Conservation (phyloP, 1,139 yeast genomes). For the Hyphopichia wangnamkhiaoensis region DNA sequence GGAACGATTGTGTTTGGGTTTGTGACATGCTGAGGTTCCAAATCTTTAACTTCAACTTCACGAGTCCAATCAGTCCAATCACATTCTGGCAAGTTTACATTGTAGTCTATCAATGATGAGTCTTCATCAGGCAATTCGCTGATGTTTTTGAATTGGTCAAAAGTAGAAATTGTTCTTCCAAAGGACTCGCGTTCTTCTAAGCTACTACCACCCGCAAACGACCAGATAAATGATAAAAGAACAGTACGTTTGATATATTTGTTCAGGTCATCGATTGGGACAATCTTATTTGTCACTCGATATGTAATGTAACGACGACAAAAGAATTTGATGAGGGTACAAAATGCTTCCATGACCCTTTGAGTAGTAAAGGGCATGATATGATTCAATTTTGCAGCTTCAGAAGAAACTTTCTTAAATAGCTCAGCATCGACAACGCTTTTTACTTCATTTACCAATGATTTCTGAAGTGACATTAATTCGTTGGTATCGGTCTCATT, state of each 20-base stretch:
- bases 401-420: constrained; percentile 8
- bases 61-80: constrained; percentile 51
- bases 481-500: constrained; percentile 6
- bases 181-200: constrained; percentile 42
- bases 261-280: constrained; percentile 20
- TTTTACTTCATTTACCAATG: constrained; percentile 10
- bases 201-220: constrained; percentile 65
- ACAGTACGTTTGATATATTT: constrained; percentile 39
- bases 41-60: constrained; percentile 45
- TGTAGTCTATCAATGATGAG: constrained; percentile 38
- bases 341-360: constrained; percentile 42
- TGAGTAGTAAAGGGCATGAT: constrained; percentile 52
- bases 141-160: constrained; percentile 17
- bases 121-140: constrained; percentile 12
- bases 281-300: constrained; percentile 11
- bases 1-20: constrained; percentile 72
- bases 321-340: constrained; percentile 27
- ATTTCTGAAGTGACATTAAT: constrained; percentile 8
- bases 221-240: constrained; percentile 59
- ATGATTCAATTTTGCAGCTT: constrained; percentile 37
- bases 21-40: constrained; percentile 66
- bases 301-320: constrained; percentile 18
- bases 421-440: constrained; percentile 7
- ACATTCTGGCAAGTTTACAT: constrained; percentile 48
- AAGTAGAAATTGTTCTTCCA: constrained; percentile 26